These are phyloP conservation scores for Lactarius trivialis DNA, from an alignment of 768 basidiomycete species.

Conservation along the genomic window DNA sequence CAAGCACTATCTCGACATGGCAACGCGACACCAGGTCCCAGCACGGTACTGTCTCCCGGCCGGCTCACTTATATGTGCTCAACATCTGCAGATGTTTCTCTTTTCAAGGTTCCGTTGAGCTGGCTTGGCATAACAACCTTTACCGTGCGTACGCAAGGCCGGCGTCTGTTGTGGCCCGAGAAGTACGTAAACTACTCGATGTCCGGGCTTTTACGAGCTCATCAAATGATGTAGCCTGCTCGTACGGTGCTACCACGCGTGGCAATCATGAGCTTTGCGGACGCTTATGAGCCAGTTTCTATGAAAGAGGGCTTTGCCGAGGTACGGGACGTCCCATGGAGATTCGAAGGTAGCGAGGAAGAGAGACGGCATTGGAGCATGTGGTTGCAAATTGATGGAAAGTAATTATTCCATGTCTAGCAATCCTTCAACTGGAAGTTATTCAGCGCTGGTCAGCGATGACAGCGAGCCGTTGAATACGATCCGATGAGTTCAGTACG, in stretches of 20 bases:
- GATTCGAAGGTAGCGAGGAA: conserved; percentile 69
- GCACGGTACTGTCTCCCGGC: conserved; percentile 41
- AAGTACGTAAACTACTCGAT: conserved; percentile 32
- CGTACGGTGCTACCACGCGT: conserved; percentile 52
- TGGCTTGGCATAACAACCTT: conserved; percentile 91
- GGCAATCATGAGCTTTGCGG: conserved; percentile 52
- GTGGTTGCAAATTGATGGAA: conserved; percentile 80
- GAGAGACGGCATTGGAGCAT: conserved; percentile 69
- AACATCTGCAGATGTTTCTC: conserved; percentile 53
- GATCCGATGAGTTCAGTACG: background rate
- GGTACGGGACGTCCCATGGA: conserved; percentile 72
- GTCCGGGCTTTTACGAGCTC: background rate
- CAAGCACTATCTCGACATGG: conserved; percentile 62
- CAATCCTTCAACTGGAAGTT: background rate
- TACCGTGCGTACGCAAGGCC: conserved; percentile 71
- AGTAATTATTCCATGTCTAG: conserved; percentile 30
- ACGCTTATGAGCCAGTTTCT: conserved; percentile 60
- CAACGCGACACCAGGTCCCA: conserved; percentile 45
- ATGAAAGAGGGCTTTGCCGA: conserved; percentile 69
- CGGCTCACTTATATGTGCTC: background rate
- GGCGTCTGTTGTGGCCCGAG: conserved; percentile 35
- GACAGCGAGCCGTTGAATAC: background rate
- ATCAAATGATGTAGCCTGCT: conserved; percentile 32
- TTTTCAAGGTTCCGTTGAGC: conserved; percentile 69
- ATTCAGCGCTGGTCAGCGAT: background rate